These are phyloP conservation scores for Boletus subcaerulescens DNA, from an alignment of 768 basidiomycete genomes.

Conservation along the genomic window DNA sequence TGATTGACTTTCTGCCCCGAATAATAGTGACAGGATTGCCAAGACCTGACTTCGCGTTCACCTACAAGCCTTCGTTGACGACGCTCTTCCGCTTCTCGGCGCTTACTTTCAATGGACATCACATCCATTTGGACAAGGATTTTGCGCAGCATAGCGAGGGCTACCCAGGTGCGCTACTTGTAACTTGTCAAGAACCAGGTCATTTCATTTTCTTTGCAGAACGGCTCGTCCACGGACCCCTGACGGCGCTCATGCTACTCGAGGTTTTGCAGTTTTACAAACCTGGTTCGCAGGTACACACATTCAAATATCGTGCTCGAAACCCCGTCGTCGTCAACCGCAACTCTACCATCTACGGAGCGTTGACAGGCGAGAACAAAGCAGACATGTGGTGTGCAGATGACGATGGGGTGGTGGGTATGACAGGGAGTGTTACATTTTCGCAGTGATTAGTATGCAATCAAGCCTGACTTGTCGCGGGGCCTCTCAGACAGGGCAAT, in stretches of 20 bases:
- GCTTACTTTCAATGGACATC: constrained; percentile 81
- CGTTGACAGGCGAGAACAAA: constrained; percentile 36
- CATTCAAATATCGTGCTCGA: constrained; percentile 68
- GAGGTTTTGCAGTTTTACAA: constrained; percentile 54
- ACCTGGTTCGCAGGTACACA: constrained; percentile 43
- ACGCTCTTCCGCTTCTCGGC: constrained; percentile 86
- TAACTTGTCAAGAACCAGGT: not conserved
- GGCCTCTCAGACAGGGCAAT: not conserved
- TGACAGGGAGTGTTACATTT: constrained; percentile 54
- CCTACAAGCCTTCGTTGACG: constrained; percentile 61
- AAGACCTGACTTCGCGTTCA: constrained; percentile 56
- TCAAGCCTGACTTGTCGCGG: no score
- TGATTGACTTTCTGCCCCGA: not conserved
- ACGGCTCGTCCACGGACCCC: constrained; percentile 80
- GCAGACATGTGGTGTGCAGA: constrained; percentile 58
- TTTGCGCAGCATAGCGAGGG: constrained; percentile 67
- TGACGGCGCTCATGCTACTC: constrained; percentile 76
- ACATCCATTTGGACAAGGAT: constrained; percentile 78
- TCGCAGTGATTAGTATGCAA: constrained; percentile 3
- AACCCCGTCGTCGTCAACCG: constrained; percentile 60
- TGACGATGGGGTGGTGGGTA: constrained; percentile 58
- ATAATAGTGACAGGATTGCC: constrained; percentile 55
- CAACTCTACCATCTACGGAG: constrained; percentile 45
- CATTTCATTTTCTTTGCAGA: constrained; percentile 40
- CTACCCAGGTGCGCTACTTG: constrained; percentile 52